Evolutionary conservation across 164 flowering plant genomes (phyloP).

Genomic region (Hamamelis virginiana): DNA sequence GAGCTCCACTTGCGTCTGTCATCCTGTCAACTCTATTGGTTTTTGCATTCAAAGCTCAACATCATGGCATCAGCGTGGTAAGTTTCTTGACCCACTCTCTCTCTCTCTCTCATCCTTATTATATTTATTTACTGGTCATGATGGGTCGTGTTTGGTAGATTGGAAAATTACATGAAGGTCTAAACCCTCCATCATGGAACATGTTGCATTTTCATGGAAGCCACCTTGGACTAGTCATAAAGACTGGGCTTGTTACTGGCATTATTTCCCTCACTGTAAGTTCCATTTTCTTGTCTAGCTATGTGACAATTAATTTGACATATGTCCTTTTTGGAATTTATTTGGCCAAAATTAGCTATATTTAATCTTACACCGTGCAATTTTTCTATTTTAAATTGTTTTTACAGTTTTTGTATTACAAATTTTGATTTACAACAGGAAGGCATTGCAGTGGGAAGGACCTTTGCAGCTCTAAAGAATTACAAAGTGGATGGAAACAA

Average conservation of each 20-base stretch:
- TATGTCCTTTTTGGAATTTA: too few species aligned
- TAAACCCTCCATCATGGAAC: conserved; percentile 88
- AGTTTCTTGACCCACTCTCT: conserved; percentile 21
- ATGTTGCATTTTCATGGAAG: conserved; percentile 62
- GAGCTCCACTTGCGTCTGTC: conserved; percentile 83
- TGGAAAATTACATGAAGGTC: conserved; percentile 73
- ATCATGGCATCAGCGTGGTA: conserved; percentile 80
- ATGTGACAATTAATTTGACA: too few species aligned
- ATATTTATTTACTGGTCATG: not conserved
- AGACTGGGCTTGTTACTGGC: conserved; percentile 91
- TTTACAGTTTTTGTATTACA: too few species aligned
- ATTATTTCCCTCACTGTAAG: conserved; percentile 91
- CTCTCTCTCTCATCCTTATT: not conserved
- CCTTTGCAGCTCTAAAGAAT: conserved; percentile 79
- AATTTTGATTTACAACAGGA: conserved; percentile 48
- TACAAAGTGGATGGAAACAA: conserved; percentile 95
- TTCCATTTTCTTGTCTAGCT: not conserved
- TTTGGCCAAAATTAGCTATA: too few species aligned
- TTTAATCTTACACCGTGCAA: too few species aligned
- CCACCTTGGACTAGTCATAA: conserved; percentile 59
- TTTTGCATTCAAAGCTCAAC: conserved; percentile 67
- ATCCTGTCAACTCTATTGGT: conserved; percentile 76
- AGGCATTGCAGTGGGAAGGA: conserved; percentile 96
- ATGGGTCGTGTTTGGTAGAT: conserved; percentile 40
- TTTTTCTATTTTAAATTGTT: too few species aligned